Percentiles rank a stretch among this genome's conserved stretches.
Evolutionary conservation across 164 flowering plant species (phyloP).

Genomic region (Vitis vinifera): DNA sequence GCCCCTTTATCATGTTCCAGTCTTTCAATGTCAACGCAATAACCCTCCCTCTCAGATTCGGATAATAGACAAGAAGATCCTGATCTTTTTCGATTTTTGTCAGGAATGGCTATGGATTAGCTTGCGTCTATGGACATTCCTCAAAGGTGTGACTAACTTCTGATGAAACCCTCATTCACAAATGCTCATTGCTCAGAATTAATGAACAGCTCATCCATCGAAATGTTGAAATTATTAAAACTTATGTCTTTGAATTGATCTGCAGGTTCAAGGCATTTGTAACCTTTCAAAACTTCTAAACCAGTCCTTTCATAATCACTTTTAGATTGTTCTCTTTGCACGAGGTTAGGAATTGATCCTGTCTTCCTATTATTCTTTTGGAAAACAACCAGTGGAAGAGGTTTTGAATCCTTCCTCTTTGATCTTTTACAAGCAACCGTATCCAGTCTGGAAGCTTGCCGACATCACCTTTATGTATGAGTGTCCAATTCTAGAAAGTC

Average conservation of each 20-base stretch:
- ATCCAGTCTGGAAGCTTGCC: slow-evolving; percentile 29
- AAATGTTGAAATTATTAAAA: slow-evolving; percentile 30
- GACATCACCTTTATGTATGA: slow-evolving; percentile 15
- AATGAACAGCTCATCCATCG: slow-evolving; percentile 29
- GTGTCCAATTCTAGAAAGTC: slow-evolving; percentile 38
- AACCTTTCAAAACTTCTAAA: slow-evolving; percentile 29
- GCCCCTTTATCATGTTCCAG: too few species aligned
- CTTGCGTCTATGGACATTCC: too few species aligned
- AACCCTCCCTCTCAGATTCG: too few species aligned
- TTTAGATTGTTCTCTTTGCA: slow-evolving; percentile 28
- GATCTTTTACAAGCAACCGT: background rate
- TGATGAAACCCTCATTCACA: too few species aligned
- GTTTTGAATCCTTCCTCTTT: slow-evolving; percentile 23
- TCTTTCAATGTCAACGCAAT: too few species aligned
- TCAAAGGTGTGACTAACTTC: too few species aligned
- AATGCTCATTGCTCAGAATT: slow-evolving; percentile 21
- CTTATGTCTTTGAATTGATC: slow-evolving; percentile 28
- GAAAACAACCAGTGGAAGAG: slow-evolving; percentile 19
- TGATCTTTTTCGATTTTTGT: too few species aligned
- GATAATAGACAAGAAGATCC: too few species aligned
- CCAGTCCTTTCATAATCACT: slow-evolving; percentile 30
- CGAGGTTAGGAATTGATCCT: slow-evolving; percentile 2
- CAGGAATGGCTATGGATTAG: too few species aligned
- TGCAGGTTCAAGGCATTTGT: slow-evolving; percentile 14
- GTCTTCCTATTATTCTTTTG: slow-evolving; percentile 12